phyloP scores from a whole-genome alignment of 495 filamentous ascomycete species.

The Trichoderma erinaceum region DNA sequence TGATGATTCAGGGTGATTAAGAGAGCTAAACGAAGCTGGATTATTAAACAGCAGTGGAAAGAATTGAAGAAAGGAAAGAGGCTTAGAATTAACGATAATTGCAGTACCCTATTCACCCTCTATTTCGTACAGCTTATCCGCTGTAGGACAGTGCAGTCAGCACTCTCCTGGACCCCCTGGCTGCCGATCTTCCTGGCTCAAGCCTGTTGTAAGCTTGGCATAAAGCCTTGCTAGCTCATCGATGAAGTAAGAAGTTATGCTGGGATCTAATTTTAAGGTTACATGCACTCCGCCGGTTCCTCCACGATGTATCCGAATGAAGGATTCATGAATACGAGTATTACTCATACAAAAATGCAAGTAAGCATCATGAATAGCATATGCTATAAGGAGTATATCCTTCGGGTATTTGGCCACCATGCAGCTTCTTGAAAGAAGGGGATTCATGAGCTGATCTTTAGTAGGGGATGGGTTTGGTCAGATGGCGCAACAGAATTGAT shows the following conservation, averaged over 20 bases:
- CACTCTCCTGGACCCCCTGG: background rate
- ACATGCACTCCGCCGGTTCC: background rate
- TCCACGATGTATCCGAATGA: background rate
- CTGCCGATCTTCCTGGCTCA: background rate
- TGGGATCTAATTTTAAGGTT: slow-evolving; percentile 4
- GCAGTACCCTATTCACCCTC: background rate
- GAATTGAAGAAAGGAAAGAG: background rate
- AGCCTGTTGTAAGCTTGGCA: slow-evolving; percentile 5
- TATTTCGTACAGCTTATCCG: too few species aligned
- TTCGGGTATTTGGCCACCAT: too few species aligned
- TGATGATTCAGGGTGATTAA: too few species aligned
- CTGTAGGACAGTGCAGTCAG: background rate
- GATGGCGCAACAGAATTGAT: background rate
- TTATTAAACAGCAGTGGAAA: background rate
- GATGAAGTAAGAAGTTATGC: background rate
- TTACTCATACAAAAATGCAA: background rate
- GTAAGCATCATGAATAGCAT: background rate
- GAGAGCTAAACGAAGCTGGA: too few species aligned
- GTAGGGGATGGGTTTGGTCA: too few species aligned
- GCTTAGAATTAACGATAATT: slow-evolving; percentile 4
- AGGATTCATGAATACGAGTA: background rate
- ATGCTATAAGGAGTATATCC: too few species aligned
- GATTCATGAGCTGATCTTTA: too few species aligned
- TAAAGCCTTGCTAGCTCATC: background rate
- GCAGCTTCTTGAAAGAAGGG: too few species aligned